Evolutionary conservation across 169 alveolate species (phyloP), one percentile per base, ranked within the genome.

Genomic region (Neospora caninum): DNA sequence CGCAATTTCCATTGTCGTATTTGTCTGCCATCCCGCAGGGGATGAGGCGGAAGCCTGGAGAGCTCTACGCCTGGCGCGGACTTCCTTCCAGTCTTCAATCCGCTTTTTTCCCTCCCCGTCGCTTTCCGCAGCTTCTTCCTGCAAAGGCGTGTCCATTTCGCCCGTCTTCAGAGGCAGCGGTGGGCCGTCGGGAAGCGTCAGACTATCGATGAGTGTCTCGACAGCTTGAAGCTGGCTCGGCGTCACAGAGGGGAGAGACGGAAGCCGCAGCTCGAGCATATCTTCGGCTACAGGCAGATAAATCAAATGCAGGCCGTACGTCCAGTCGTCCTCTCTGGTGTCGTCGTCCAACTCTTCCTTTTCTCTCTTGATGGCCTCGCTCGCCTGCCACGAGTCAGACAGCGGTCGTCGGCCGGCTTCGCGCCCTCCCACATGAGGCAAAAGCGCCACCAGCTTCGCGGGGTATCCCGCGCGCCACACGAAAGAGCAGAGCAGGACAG

Each of bases 231-330:
- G 64, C 31, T 82, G 89, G 36, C 31, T 6, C 18, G 89, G 89
- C n/a, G 89, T 41, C 38, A 82, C 89, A 4, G 89, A 82, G 34
- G 69, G 89, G 31, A 82, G 64, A 2, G 89, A 41, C 20, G 89
- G 89, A 13, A 82, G 64, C 25, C 89, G 89, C 69, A 82, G 89
- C 89, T 41, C 64, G 38, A 41, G 89, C 89, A 82, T 82, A 31
- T 82, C 89, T 31, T 82, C 89, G 0, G 89, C 89, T 0, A 38
- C 53, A 31, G 89, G 89, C 67, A 82, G 67, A 25, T 82, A 82
- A 6, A 82, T 36, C 20, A 82, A 67, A 82, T 82, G 67, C 34
- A 82, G 67, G 39, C 89, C 89, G 89, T 82, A 82, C 39, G 41
- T 41, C 41, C n/a, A 2, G 69, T 20, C 43, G 6, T 43, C 43